These are phyloP conservation scores for Macrophomina phaseolina DNA, from an alignment of 2,329 filamentous ascomycete genomes.

Conservation along the genomic window DNA sequence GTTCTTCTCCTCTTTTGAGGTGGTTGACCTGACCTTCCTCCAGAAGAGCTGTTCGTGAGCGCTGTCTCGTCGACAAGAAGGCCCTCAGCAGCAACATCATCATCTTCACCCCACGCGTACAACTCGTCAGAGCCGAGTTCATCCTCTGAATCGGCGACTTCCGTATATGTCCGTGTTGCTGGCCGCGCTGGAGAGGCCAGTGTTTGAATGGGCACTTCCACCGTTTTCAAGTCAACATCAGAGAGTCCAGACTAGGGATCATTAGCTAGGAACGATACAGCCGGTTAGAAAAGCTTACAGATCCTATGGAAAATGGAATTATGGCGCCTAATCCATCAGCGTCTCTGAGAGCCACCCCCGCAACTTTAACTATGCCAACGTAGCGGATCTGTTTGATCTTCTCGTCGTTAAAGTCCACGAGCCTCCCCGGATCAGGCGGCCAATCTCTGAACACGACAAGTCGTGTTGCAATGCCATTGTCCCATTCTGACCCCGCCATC, in stretches of 20 bases:
- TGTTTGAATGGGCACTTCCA: slow-evolving; percentile 8
- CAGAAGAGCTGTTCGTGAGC: not conserved
- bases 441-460: slow-evolving; percentile 81
- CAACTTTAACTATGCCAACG: slow-evolving; percentile 51
- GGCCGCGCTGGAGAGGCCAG: slow-evolving; percentile 40
- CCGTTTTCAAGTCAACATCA: slow-evolving; percentile 32
- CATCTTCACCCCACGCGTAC: slow-evolving; percentile 74
- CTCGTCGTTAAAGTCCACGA: slow-evolving; percentile 37
- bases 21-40: not conserved
- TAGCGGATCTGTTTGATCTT: slow-evolving; percentile 46
- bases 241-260: slow-evolving; percentile 41
- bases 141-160: slow-evolving; percentile 68
- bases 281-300: slow-evolving; percentile 47
- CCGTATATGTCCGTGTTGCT: slow-evolving; percentile 63
- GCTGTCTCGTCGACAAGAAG: slow-evolving; percentile 38
- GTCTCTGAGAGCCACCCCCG: slow-evolving; percentile 47
- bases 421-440: slow-evolving; percentile 39
- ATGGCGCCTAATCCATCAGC: slow-evolving; percentile 51
- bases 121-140: slow-evolving; percentile 68
- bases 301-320: slow-evolving; percentile 57
- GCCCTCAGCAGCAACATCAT: slow-evolving; percentile 53
- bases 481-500: slow-evolving; percentile 79
- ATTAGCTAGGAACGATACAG: slow-evolving; percentile 31
- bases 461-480: slow-evolving; percentile 74
- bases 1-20: slow-evolving; percentile 14